phyloP scores from a whole-genome alignment of 1,284 basidiomycete species.

The Prillingera fragicola region DNA sequence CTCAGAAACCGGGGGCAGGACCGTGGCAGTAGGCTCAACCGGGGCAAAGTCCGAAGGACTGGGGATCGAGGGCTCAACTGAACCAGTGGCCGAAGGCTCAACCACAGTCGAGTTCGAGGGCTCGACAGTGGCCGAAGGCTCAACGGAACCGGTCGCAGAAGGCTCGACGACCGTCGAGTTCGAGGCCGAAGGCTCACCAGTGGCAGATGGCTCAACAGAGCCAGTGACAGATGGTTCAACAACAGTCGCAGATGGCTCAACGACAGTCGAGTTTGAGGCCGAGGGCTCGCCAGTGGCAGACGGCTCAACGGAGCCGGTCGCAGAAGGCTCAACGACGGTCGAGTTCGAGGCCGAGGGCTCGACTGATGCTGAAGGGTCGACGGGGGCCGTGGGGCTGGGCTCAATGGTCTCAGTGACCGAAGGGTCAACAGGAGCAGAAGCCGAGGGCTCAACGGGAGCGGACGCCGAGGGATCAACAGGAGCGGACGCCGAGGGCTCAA shows the following conservation, averaged over 20 bases:
- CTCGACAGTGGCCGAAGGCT: not conserved
- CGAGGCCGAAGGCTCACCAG: conserved; percentile 2
- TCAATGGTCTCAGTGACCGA: not conserved
- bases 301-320: conserved; percentile 1
- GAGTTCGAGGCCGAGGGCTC: conserved; percentile 2
- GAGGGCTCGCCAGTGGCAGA: not conserved
- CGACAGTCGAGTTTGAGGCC: conserved; percentile 1
- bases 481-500: not conserved
- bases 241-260: not conserved
- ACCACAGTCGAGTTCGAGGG: too few relatives aligned
- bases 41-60: not conserved
- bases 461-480: not conserved
- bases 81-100: not conserved
- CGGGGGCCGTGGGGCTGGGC: not conserved
- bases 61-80: not conserved
- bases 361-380: not conserved
- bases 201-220: not conserved
- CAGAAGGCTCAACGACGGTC: not conserved
- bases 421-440: not conserved
- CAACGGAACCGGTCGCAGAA: not conserved
- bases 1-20: not conserved
- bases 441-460: not conserved
- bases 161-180: not conserved
- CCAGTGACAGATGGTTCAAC: not conserved
- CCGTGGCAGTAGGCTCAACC: not conserved